These are phyloP conservation scores for Tripterygium wilfordii DNA, from an alignment of 177 flowering plant genomes.

Conservation along the genomic window DNA sequence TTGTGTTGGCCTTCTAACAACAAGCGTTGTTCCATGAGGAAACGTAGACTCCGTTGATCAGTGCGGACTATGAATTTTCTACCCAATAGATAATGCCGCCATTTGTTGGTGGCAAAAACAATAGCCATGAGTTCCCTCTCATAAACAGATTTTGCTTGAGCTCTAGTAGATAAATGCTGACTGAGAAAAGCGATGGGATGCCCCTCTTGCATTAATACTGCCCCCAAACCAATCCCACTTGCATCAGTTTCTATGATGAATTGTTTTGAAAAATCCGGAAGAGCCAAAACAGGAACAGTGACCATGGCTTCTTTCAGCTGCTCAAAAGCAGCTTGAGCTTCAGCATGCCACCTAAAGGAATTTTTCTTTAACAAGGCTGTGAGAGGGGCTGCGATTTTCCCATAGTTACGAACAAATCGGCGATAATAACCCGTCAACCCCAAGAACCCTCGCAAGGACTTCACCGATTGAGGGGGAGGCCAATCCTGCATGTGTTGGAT, in stretches of 20 bases:
- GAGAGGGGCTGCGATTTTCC: neutral
- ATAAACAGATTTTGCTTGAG: neutral
- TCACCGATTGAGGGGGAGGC: neutral
- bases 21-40: neutral
- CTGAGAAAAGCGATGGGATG: neutral
- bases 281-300: neutral
- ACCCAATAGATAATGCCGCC: neutral
- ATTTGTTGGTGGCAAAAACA: neutral
- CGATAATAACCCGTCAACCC: slow-evolving; percentile 8
- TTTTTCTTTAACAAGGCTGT: slow-evolving; percentile 2
- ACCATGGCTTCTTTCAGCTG: neutral
- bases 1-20: neutral
- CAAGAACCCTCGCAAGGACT: slow-evolving; percentile 3
- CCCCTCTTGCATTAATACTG: neutral
- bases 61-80: neutral
- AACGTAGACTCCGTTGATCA: neutral
- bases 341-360: neutral
- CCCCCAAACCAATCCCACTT: neutral
- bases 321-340: neutral
- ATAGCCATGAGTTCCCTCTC: slow-evolving; percentile 2
- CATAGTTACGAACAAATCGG: neutral
- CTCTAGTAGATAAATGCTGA: neutral
- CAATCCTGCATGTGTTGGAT: neutral
- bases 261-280: neutral
- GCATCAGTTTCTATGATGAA: neutral